A percentile compares a stretch with the other conserved stretches of the same genome.
Conservation (phyloP, 495 filamentous ascomycete species). For the Penicillium nucicola region DNA sequence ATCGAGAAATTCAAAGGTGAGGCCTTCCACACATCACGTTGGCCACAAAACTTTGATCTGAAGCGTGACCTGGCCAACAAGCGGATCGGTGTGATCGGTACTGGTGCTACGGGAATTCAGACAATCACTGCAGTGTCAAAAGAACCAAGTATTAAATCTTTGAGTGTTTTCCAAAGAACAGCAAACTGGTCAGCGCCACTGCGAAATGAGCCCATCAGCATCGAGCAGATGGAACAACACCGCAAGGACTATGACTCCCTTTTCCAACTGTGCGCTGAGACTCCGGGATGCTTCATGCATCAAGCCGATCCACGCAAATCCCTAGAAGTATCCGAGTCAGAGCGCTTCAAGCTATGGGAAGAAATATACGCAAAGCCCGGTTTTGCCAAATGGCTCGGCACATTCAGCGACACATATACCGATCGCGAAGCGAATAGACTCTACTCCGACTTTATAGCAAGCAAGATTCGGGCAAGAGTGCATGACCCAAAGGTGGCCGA, state of each 20-base stretch:
- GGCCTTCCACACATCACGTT: slow-evolving; percentile 38
- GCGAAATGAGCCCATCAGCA: slow-evolving; percentile 38
- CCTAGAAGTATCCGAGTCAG: slow-evolving; percentile 15
- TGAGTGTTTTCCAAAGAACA: slow-evolving; percentile 48
- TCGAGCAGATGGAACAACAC: slow-evolving; percentile 40
- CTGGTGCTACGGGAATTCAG: slow-evolving; percentile 50
- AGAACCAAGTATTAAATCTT: slow-evolving; percentile 13
- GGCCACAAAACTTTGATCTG: slow-evolving; percentile 39
- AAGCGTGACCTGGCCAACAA: slow-evolving; percentile 30
- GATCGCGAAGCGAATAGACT: slow-evolving; percentile 20
- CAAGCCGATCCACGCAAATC: slow-evolving; percentile 20
- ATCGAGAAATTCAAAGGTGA: slow-evolving; percentile 25
- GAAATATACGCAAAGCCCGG: slow-evolving; percentile 25
- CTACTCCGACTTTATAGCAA: slow-evolving; percentile 26
- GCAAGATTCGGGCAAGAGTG: slow-evolving; percentile 27
- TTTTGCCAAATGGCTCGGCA: slow-evolving; percentile 25
- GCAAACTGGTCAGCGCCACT: slow-evolving; percentile 44
- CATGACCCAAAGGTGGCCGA: slow-evolving; percentile 25
- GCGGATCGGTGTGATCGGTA: slow-evolving; percentile 49
- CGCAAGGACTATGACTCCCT: slow-evolving; percentile 40
- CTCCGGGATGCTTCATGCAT: slow-evolving; percentile 44
- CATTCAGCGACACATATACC: slow-evolving; percentile 28
- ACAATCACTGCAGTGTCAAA: slow-evolving; percentile 27
- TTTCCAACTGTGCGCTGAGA: slow-evolving; percentile 39
- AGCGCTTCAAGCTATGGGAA: slow-evolving; percentile 23